phyloP scores from a whole-genome alignment of 345 rosid genomes.

The Sonneratia caseolaris region DNA sequence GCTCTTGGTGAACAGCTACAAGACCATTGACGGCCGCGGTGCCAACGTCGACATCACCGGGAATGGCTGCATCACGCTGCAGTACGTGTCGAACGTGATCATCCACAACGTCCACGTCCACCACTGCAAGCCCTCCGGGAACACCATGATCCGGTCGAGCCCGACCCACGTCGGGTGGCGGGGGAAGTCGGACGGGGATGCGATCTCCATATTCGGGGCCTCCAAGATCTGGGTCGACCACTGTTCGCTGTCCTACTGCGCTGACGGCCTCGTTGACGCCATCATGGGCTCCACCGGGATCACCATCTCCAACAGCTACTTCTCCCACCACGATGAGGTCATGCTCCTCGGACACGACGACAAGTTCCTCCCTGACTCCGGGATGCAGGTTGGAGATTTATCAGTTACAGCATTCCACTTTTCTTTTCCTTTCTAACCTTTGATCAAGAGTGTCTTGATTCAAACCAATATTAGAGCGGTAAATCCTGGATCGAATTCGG shows the following conservation, averaged over 20 bases:
- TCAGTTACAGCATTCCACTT: neutral
- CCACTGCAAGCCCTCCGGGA: constrained; percentile 82
- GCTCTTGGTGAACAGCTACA: constrained; percentile 69
- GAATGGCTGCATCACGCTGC: constrained; percentile 76
- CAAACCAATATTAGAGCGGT: too few relatives aligned
- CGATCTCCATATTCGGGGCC: constrained; percentile 63
- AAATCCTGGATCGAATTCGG: too few relatives aligned
- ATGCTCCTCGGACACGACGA: constrained; percentile 89
- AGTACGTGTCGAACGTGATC: constrained; percentile 63
- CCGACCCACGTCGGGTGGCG: constrained; percentile 65
- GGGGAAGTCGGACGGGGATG: constrained; percentile 86
- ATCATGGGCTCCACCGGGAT: constrained; percentile 87
- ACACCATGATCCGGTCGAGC: constrained; percentile 53
- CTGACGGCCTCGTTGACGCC: constrained; percentile 79
- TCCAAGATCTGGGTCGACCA: constrained; percentile 94
- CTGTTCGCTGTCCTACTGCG: constrained; percentile 60
- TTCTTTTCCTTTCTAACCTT: too few relatives aligned
- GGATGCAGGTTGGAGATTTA: constrained; percentile 54
- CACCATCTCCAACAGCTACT: constrained; percentile 68
- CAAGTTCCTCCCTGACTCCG: constrained; percentile 39
- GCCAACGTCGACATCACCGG: constrained; percentile 55
- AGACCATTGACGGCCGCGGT: constrained; percentile 89
- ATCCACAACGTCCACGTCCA: constrained; percentile 75
- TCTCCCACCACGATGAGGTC: constrained; percentile 74
- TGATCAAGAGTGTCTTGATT: too few relatives aligned